A percentile compares a stretch with the other conserved stretches of the same genome.
Evolutionary conservation across 164 flowering plant species (phyloP).

Genomic region (Buxus sempervirens): DNA sequence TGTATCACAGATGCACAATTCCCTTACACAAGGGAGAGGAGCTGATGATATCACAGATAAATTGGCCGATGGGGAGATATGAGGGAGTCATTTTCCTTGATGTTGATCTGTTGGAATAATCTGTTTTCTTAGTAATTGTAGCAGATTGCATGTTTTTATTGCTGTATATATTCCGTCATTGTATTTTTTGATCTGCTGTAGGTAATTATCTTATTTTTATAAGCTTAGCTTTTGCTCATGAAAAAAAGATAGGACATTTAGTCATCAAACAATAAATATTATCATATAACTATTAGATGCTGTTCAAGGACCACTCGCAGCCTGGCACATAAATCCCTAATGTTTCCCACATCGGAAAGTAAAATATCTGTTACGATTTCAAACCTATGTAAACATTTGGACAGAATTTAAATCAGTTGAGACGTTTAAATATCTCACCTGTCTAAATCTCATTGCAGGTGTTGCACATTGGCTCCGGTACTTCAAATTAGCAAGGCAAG

Average conservation of each 20-base stretch:
- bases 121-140: neutral
- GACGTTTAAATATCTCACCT: constrained; percentile 37
- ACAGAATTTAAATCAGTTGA: constrained; percentile 2
- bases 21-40: no score
- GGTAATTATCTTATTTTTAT: no score
- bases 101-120: neutral
- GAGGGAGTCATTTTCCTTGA: no score
- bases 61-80: constrained; percentile 12
- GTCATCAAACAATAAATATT: no score
- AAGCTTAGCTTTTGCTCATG: no score
- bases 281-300: neutral
- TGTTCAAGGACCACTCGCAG: neutral
- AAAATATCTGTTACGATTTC: neutral
- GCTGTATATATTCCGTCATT: no score
- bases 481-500: constrained; percentile 46
- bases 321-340: neutral
- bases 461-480: constrained; percentile 32
- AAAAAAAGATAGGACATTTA: no score
- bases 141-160: no score
- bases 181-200: no score
- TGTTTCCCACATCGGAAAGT: neutral
- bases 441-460: constrained; percentile 39
- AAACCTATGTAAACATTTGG: neutral
- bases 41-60: no score
- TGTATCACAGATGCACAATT: no score